Conservation (phyloP, 2,329 filamentous ascomycete genomes). For the Amauroascus niger region DNA sequence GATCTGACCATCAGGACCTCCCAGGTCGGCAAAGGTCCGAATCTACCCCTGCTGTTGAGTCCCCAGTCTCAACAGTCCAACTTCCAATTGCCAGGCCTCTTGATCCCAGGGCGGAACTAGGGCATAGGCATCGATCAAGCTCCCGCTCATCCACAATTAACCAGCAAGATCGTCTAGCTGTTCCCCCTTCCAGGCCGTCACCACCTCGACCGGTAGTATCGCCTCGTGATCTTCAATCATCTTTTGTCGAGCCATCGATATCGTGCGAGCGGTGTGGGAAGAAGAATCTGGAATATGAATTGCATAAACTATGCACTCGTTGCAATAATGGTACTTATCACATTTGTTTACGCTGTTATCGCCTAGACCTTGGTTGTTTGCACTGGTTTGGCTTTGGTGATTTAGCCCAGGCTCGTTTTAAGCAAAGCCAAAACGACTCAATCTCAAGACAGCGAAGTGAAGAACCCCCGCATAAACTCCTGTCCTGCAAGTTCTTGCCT, state of each 20-base stretch:
- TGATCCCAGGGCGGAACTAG: neutral
- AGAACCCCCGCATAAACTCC: conserved; percentile 46
- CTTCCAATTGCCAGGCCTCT: neutral
- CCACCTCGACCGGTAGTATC: conserved; percentile 25
- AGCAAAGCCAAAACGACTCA: conserved; percentile 40
- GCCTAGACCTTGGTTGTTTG: conserved; percentile 62
- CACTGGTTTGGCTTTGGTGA: conserved; percentile 85
- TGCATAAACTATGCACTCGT: conserved; percentile 71
- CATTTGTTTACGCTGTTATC: conserved; percentile 73
- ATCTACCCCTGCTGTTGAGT: neutral
- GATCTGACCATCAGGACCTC: conserved; percentile 1
- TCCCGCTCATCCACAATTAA: neutral
- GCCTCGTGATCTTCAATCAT: conserved; percentile 21
- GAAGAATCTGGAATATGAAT: conserved; percentile 66
- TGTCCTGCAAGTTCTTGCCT: conserved; percentile 27
- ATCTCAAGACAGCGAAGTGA: conserved; percentile 18
- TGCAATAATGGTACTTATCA: conserved; percentile 66
- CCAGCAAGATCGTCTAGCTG: conserved; percentile 2
- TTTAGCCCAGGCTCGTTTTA: conserved; percentile 59
- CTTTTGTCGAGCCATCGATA: conserved; percentile 62
- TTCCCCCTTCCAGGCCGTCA: conserved; percentile 25
- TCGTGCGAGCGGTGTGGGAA: conserved; percentile 62
- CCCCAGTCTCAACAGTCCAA: neutral
- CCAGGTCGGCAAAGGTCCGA: neutral
- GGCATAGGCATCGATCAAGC: neutral